Base-by-base conservation (phyloP, 1,284 basidiomycete genomes). In the Sanghuangporus sanghuang region DNA sequence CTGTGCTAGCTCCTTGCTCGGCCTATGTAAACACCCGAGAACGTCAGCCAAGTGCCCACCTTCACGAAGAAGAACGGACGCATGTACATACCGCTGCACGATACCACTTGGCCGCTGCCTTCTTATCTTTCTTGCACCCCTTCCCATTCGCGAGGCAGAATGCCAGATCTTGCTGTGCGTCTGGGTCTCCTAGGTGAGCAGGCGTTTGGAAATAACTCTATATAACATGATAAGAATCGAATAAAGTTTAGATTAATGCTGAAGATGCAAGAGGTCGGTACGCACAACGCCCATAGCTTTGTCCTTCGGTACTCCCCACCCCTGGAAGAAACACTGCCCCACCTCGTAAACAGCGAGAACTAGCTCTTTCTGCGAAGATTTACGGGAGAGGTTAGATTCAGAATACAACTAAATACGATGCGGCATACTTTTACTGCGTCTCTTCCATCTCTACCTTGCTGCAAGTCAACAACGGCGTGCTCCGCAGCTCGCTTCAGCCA, bases 311-410 rank as follows among this genome's bases (percentile, higher is more conserved):
- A 93, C 86, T 5, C 93, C 94, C 92, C 94, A 96, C 0, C 94
- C 94, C 66, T 92, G 90, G 73, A 92, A 92, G 75, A 94, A 95
- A 72, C 93, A 95, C 73, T 94, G 92, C 1, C 92, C 94, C 6
- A 96, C 90, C 76, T 96, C 94, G 72, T 95, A 94, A 54, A 96
- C 91, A 1, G 93, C 92, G 35, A 96, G 79, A 42, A 95, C 88
- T 9, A 96, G 81, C 73, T 96, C 94, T 42, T 81, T 85, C 84
- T 90, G 72, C 14, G 72, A 48, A 16, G 62, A n/a, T 38, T 11
- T 16, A 62, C 63, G 36, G 14, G 72, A 60, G 53, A 53, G 5
- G 49, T 18, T 2, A 6, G 7, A 11, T 55, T 67, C 40, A 67
- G 12, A 49, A 52, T n/a, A 18, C 8, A 63, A 53, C 60, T 27